Conservation (phyloP, 2,329 filamentous ascomycete genomes). For the Pleomassaria siparia region DNA sequence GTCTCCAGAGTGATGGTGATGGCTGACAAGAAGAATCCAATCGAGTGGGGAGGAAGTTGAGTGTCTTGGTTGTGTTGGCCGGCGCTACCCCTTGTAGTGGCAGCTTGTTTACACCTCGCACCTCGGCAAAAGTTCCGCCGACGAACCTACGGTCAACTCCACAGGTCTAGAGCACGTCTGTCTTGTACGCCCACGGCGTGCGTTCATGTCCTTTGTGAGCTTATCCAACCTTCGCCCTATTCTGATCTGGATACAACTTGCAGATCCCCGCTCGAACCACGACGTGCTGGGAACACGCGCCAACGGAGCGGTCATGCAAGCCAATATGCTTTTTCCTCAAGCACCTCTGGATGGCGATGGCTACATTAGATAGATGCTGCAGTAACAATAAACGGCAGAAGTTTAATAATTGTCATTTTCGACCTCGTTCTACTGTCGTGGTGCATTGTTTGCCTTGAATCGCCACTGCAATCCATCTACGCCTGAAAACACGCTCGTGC, state of each 20-base stretch:
- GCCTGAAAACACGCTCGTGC: neutral
- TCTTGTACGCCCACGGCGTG: neutral
- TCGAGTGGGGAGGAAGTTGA: too few species aligned
- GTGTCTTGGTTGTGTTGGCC: constrained; percentile 4
- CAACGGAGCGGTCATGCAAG: neutral
- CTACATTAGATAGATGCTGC: neutral
- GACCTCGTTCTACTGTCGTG: neutral
- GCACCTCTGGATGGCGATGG: neutral
- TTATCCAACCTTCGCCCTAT: neutral
- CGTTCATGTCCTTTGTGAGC: neutral
- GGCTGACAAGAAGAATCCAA: constrained; percentile 1
- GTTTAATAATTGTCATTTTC: constrained; percentile 1
- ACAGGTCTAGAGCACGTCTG: neutral
- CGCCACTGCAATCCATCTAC: neutral
- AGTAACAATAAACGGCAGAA: constrained; percentile 2
- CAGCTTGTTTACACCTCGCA: neutral
- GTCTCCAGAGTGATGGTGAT: constrained; percentile 4
- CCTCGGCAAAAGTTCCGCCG: neutral
- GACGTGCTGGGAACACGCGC: neutral
- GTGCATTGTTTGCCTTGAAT: constrained; percentile 3
- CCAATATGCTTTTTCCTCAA: constrained; percentile 7
- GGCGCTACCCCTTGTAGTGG: neutral
- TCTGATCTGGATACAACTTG: neutral
- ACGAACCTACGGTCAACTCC: neutral
- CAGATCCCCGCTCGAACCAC: constrained; percentile 7